Percentiles rank a stretch among this genome's conserved stretches.
Evolutionary conservation across 169 alveolate species (phyloP).

Genomic region (Cryptosporidium sp.): DNA sequence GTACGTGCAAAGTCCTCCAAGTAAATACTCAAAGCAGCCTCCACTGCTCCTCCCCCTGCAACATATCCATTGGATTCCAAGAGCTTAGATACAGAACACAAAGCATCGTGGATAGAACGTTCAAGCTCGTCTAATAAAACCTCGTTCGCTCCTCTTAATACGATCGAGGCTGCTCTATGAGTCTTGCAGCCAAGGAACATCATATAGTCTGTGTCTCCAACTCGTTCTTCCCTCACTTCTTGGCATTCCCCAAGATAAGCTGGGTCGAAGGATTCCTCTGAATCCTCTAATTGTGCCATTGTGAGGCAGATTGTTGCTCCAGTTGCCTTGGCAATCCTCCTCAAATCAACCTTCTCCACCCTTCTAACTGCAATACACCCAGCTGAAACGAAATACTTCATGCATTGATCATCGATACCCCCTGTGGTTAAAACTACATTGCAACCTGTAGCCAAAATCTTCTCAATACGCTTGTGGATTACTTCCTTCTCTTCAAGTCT

Average conservation of each 20-base stretch:
- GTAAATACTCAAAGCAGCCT: conserved; percentile 95
- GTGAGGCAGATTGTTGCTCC: conserved; percentile 92
- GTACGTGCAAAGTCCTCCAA: conserved; percentile 97
- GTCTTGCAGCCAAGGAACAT: conserved; percentile 94
- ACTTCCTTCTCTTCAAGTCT: conserved; percentile 96
- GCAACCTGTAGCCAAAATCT: conserved; percentile 97
- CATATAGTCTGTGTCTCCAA: conserved; percentile 97
- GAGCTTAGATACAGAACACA: conserved; percentile 95
- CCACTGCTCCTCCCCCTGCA: conserved; percentile 99
- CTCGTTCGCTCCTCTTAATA: conserved; percentile 98
- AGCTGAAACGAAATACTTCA: conserved; percentile 98
- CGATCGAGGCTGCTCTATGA: conserved; percentile 86
- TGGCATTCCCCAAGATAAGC: conserved; percentile 92
- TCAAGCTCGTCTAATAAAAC: conserved; percentile 97
- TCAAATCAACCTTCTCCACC: conserved; percentile 94
- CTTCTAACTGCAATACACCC: conserved; percentile 97
- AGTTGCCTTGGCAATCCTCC: conserved; percentile 95
- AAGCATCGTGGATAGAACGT: conserved; percentile 97
- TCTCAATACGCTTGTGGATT: conserved; percentile 94
- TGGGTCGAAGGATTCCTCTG: conserved; percentile 95
- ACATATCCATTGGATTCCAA: conserved; percentile 88
- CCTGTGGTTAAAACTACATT: conserved; percentile 97
- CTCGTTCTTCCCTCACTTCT: conserved; percentile 93
- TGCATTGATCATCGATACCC: conserved; percentile 98
- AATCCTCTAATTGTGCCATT: conserved; percentile 93